Base-by-base conservation (phyloP, 495 filamentous ascomycete species). In the Halenospora varia region DNA sequence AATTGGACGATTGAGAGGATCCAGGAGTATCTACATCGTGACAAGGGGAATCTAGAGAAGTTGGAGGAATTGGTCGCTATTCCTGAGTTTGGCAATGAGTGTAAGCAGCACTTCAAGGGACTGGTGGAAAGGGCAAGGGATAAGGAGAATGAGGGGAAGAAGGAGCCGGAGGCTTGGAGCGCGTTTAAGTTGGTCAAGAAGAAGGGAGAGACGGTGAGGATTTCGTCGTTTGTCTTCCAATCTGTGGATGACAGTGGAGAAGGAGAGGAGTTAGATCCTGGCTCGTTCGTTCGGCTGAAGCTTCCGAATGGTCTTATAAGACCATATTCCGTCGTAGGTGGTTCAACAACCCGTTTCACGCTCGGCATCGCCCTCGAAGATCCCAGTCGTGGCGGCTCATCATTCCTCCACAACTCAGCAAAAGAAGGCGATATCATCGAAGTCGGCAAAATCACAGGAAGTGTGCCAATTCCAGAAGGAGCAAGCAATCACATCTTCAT, bases 1-100 rank as follows among this genome's bases (percentile, higher is more conserved):
- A 25, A 69, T 29, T 85, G 82, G 82, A 79, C 77, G 2, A 73
- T 85, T 46, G 78, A 77, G 62, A 62, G 75, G 11, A 64, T 85
- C 2, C 79, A 82, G 62, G 74, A 81, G 56, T 83, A 79, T 55
- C 65, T 83, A 44, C 77, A 82, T 63, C 62, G 75, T 3, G 74
- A 73, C 29, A 71, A 63, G 44, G 68, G 65, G 19, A 70, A 83
- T 57, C 59, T 61, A 0, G 71, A 63, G 24, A 71, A 70, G 65
- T 75, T 83, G 60, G 68, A 68, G 51, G 70, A 75, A 62, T 66
- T 83, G 1, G 68, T 74, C 0, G 58, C 50, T 1, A 70, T 85
- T 8, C 59, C 61, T 1, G 75, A 71, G 59, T 72, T 85, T 40
- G 79, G 81, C 2, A 62, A 67, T 0, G 77, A 80, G 59, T 73